These are phyloP conservation scores for Aspergillus biplanus DNA, from an alignment of 495 filamentous ascomycete genomes.

Conservation along the genomic window DNA sequence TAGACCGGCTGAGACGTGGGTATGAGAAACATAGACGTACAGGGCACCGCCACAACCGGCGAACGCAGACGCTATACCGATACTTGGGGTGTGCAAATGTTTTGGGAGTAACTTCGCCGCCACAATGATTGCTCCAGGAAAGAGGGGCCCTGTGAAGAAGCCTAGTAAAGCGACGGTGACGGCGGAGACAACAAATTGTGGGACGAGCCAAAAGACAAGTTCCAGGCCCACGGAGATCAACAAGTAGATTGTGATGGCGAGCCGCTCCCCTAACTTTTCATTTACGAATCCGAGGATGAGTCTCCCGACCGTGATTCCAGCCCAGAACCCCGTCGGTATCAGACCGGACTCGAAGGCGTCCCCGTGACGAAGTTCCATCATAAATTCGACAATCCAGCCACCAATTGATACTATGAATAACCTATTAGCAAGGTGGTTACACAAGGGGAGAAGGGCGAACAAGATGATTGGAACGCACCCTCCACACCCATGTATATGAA, in stretches of 20 bases:
- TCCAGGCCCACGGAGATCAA: conserved; percentile 42
- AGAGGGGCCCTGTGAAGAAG: conserved; percentile 61
- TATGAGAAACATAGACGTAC: no score
- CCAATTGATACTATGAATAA: conserved; percentile 14
- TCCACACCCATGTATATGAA: conserved; percentile 23
- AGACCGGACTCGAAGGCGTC: conserved; percentile 15
- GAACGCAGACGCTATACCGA: no score
- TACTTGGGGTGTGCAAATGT: no score
- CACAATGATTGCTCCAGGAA: conserved; percentile 53
- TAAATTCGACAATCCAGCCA: conserved; percentile 22
- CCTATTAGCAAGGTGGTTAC: neutral
- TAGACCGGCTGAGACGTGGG: no score
- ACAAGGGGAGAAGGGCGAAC: neutral
- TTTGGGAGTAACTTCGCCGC: no score
- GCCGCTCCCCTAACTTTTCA: conserved; percentile 61
- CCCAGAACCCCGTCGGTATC: conserved; percentile 20
- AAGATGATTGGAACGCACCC: neutral
- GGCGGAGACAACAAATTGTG: conserved; percentile 65
- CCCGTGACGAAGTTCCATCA: conserved; percentile 19
- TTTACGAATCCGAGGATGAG: conserved; percentile 66
- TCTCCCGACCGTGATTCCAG: conserved; percentile 62
- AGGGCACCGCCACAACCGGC: no score
- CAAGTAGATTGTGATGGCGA: conserved; percentile 46
- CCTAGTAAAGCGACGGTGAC: conserved; percentile 65
- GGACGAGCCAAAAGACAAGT: conserved; percentile 62